Base-by-base conservation (phyloP, 2,329 filamentous ascomycete genomes). In the Pseudogymnoascus verrucosus region DNA sequence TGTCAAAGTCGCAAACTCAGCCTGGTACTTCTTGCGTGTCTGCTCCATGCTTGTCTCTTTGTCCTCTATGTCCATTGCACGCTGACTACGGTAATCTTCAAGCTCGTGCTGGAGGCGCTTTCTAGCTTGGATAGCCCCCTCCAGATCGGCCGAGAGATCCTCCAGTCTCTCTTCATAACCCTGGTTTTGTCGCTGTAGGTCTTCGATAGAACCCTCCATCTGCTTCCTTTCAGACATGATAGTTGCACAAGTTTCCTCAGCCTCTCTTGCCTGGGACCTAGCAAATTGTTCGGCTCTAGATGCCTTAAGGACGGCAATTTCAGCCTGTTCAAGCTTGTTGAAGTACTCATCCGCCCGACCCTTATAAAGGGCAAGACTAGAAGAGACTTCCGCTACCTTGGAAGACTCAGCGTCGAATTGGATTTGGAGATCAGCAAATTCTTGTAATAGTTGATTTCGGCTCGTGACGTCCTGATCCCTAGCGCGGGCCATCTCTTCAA, bases 21-120 rank as follows among this genome's bases (percentile, higher is more conserved):
- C 84, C 74, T 98, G 95, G 74, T 98, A 99, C 80, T 98, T 99
- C 81, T 93, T 95, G 71, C 93, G 86, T 47, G 93, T 97, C 76
- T 98, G 93, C 77, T 99, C 95, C 85, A 97, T 90, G 69, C 90
- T 95, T 8, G 89, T 89, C 76, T 98, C 93, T 75, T 95, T 97
- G 76, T 99, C 93, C 76, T 98, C 95, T 63, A 98, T 90, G 71
- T 98, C 95, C 76, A 96, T 96, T 64, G 93, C 93, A 57, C 93
- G 87, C 76, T 97, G 93, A 73, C 88, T 96, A 65, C 95, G 87
- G 79, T 98, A 99, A 76, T 99, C 93, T 76, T 98, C 93, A 2
- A 99, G 88, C 78, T 99, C 93, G 73, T 98, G 93, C 75, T 99
- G 93, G 23, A 98, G 86, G 65, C 93, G 86, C 78, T 93, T 96